Evolutionary conservation across 345 rosid genomes (phyloP), one percentile per base, ranked within the genome.

Genomic region (Clausena lansium): DNA sequence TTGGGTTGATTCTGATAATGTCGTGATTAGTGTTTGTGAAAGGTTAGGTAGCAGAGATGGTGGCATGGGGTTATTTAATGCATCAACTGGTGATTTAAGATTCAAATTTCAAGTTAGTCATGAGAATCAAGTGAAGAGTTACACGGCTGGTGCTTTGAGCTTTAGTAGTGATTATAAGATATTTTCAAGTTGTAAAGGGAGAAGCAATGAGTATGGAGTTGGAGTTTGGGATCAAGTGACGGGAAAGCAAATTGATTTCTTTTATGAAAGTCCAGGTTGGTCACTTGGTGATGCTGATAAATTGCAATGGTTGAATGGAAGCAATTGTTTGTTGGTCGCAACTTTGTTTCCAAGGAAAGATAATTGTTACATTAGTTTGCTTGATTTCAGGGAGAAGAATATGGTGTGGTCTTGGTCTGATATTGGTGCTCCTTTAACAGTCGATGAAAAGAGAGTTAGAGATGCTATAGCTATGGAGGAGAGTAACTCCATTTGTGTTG

Each of bases 331-430:
- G 73, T 81, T 96, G 76, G 98, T 96, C 19, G 94, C 99, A 17
- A 94, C 98, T 14, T 83, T 94, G 89, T 96, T 96, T 80, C 99
- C 98, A 0, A 93, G 99, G 59, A 96, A 92, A 57, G 98, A 96
- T 59, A 94, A 96, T 82, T 96, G 98, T 82, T 94, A 94, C 87
- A 91, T 96, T 71, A 96, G 98, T 41, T 81, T 96, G 87, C 75
- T 96, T 66, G 99, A 96, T 87, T 96, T 94, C 59, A 86, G 98
- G 52, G 86, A 84, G 74, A 91, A 93, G 89, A 87, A 73, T 2
- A 96, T 91, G 98, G 98, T 91, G 20, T 94, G 99, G 99, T 90
- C 91, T 58, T 95, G 99, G 99, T 93, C 98, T 35, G 98, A 95
- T 74, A 83, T 88, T 0, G 92, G 92, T 0, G 87, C 97, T 32